These are phyloP conservation scores for Sporothrix pallida DNA, from an alignment of 2,329 filamentous ascomycete species.

Conservation along the genomic window DNA sequence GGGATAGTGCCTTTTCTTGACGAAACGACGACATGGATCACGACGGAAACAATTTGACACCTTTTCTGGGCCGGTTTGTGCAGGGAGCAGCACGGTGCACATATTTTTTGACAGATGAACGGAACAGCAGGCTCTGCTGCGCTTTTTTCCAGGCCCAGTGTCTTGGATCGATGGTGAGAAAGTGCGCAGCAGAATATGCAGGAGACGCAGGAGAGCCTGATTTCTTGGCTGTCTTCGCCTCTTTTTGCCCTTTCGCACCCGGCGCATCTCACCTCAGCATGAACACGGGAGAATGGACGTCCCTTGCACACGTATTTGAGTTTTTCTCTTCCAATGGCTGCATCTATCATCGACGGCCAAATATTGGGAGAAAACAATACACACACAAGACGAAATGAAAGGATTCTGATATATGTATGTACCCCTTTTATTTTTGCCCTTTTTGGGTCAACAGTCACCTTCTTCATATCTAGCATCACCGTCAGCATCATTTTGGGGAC, in stretches of 20 bases:
- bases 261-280: slow-evolving; percentile 22
- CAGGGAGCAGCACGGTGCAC: too few relatives aligned
- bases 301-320: not conserved
- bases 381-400: not conserved
- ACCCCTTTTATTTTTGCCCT: not conserved
- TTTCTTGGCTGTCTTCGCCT: too few relatives aligned
- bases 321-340: not conserved
- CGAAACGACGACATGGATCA: too few relatives aligned
- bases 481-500: too few relatives aligned
- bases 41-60: too few relatives aligned
- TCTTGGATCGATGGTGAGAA: not conserved
- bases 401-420: not conserved
- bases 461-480: not conserved
- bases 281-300: not conserved
- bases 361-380: not conserved
- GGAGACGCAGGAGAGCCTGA: not conserved
- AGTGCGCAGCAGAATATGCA: not conserved
- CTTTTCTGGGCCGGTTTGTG: too few relatives aligned
- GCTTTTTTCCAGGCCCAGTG: not conserved
- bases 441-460: not conserved
- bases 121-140: too few relatives aligned
- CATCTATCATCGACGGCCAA: not conserved
- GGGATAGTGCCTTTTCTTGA: too few relatives aligned
- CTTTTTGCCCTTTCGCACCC: not conserved
- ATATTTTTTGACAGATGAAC: too few relatives aligned